Evolutionary conservation across 768 basidiomycete genomes (phyloP), one percentile per base, ranked within the genome.

Genomic region (Kwoniella dendrophila): DNA sequence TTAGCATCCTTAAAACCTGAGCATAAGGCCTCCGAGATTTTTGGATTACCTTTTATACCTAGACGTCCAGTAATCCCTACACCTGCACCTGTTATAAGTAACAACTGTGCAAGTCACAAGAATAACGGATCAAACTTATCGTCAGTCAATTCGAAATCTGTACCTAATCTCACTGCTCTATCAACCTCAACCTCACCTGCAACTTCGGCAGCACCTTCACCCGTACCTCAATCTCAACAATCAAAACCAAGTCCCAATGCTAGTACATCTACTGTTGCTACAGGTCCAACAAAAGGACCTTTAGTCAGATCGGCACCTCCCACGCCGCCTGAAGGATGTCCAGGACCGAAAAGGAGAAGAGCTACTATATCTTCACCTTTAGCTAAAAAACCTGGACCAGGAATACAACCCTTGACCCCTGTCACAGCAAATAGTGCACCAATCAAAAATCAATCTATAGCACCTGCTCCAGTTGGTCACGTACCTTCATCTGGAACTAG

Each of bases 271-370:
- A 18, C 38, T 3, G n/a, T 33, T 11, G 41, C 41, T 18, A 38
- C 62, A 12, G 20, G n/a, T 30, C 33, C 30, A 24, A 22, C 16
- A n/a, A 70, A 70, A 54, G 68, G 63, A 4, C 63, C 73, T 3
- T 54, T 75, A 4, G 62, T 72, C 20, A 50, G 73, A 40, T 60
- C 69, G 5, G 73, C 73, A 3, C 64, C 60, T 16, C 59, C 65
- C 16, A 61, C 62, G 8, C 73, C 68, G 18, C 68, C 68, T 8
- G 73, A 75, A 16, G 68, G 65, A 0, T 69, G 68, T 59, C 73
- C 71, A 14, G 61, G 68, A 32, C 67, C 73, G 12, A 75, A 75
- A 57, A 53, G 73, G 12, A 44, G 73, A 48, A 44, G 73, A 40
- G 71, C 73, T 30, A 72, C 72, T 20, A 65, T 70, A 12, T 59